These are phyloP conservation scores for Dalbergia cultrata DNA, from an alignment of 306 rosid genomes.

Conservation along the genomic window DNA sequence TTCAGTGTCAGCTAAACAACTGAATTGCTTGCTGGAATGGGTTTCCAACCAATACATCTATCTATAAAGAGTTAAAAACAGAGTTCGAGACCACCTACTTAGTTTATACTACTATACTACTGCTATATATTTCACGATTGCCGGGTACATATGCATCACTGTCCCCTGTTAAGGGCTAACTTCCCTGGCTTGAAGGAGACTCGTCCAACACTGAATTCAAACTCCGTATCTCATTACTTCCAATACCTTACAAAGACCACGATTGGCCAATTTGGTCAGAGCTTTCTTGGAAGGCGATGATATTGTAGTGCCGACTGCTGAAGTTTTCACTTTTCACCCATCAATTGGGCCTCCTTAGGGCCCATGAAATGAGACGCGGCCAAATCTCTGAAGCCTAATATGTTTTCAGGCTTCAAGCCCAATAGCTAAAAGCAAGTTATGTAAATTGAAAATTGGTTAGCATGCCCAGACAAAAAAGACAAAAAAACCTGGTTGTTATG, in stretches of 20 bases:
- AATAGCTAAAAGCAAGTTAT: too few species aligned
- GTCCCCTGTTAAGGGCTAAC: constrained; percentile 48
- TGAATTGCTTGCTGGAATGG: constrained; percentile 64
- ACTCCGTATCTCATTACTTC: constrained; percentile 36
- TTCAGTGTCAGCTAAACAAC: constrained; percentile 71
- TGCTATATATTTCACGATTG: constrained; percentile 13
- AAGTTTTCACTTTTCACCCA: background rate
- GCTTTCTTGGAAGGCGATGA: background rate
- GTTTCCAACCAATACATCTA: constrained; percentile 67
- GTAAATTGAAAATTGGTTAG: too few species aligned
- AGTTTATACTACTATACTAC: background rate
- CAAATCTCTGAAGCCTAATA: too few species aligned
- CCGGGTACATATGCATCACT: constrained; percentile 26
- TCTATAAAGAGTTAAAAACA: constrained; percentile 45
- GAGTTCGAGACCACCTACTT: constrained; percentile 55
- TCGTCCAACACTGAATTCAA: constrained; percentile 40
- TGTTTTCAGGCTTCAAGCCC: too few species aligned
- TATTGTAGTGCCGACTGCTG: too few species aligned
- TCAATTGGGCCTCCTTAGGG: background rate
- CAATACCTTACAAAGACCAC: constrained; percentile 35
- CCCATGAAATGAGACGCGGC: too few species aligned
- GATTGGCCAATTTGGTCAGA: constrained; percentile 31
- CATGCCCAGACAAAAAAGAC: too few species aligned
- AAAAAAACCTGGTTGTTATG: too few species aligned
- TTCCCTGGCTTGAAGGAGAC: constrained; percentile 45